Percentiles rank a stretch among this genome's conserved stretches.
Evolutionary conservation across 805 yeast genomes (phyloP).

Genomic region (Yarrowia sp.): DNA sequence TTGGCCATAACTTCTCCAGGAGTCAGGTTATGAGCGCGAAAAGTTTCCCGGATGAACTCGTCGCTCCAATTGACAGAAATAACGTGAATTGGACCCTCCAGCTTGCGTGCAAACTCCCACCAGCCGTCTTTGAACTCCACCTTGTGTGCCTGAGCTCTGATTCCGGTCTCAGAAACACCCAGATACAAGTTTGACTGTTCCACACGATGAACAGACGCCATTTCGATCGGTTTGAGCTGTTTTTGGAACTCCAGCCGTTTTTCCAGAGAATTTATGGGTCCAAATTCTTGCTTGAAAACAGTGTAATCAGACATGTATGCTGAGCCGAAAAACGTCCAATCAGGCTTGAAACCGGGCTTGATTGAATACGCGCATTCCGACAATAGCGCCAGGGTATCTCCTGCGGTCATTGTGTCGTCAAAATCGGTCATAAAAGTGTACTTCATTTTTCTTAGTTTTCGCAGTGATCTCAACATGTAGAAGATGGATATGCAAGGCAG

Average conservation of each 20-base stretch:
- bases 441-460: background rate
- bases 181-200: slow-evolving; percentile 42
- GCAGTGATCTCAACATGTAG: background rate
- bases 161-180: slow-evolving; percentile 39
- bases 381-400: slow-evolving; percentile 54
- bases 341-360: slow-evolving; percentile 41
- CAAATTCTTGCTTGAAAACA: slow-evolving; percentile 37
- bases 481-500: background rate
- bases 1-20: slow-evolving; percentile 47
- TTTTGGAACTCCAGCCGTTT: slow-evolving; percentile 48
- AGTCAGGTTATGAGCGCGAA: slow-evolving; percentile 23
- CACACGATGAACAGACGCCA: slow-evolving; percentile 47
- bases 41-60: slow-evolving; percentile 42
- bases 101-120: slow-evolving; percentile 36
- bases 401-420: slow-evolving; percentile 61
- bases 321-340: slow-evolving; percentile 45
- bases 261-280: slow-evolving; percentile 38
- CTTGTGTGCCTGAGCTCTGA: slow-evolving; percentile 40
- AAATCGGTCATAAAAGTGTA: slow-evolving; percentile 50
- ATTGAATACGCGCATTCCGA: slow-evolving; percentile 47
- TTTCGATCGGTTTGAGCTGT: slow-evolving; percentile 47
- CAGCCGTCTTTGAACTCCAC: slow-evolving; percentile 45
- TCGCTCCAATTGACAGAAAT: slow-evolving; percentile 65
- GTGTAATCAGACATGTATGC: slow-evolving; percentile 43
- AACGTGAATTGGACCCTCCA: slow-evolving; percentile 43